These are phyloP conservation scores for Leptographium wingfieldii DNA, from an alignment of 2,329 filamentous ascomycete species.

Conservation along the genomic window DNA sequence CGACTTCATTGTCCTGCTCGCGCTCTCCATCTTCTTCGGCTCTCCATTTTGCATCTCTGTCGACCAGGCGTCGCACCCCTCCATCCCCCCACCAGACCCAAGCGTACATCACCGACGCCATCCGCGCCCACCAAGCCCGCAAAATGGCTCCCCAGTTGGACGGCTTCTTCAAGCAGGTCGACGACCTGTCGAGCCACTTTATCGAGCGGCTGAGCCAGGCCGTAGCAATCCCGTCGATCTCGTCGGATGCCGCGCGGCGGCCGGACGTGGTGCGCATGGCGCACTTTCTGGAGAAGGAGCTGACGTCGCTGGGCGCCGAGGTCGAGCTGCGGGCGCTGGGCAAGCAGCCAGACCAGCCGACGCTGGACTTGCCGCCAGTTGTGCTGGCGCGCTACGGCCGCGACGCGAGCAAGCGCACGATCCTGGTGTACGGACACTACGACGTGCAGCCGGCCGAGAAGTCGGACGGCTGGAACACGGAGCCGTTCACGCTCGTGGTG, in stretches of 20 bases:
- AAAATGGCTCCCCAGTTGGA: conserved; percentile 88
- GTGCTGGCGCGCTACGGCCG: conserved; percentile 85
- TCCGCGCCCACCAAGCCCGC: conserved; percentile 47
- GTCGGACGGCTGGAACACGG: conserved; percentile 89
- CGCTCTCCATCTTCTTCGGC: background rate
- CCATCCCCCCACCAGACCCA: conserved; percentile 11
- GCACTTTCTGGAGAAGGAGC: conserved; percentile 73
- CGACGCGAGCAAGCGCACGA: conserved; percentile 85
- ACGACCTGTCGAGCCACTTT: conserved; percentile 64
- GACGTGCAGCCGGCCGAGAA: conserved; percentile 92
- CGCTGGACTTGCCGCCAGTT: conserved; percentile 84
- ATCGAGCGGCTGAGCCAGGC: conserved; percentile 84
- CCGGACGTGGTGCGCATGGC: conserved; percentile 96
- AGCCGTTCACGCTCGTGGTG: conserved; percentile 80
- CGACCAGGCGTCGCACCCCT: background rate
- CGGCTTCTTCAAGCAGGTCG: conserved; percentile 85
- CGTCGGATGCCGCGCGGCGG: conserved; percentile 76
- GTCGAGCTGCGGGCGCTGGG: conserved; percentile 81
- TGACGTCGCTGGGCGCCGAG: conserved; percentile 70
- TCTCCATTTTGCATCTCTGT: background rate
- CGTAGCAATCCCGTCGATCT: conserved; percentile 93
- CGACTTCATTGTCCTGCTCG: background rate
- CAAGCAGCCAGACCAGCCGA: conserved; percentile 81
- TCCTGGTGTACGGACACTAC: conserved; percentile 96
- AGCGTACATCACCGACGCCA: conserved; percentile 39